Base-by-base conservation (phyloP, 1,284 basidiomycete genomes). In the Meira nashicola region DNA sequence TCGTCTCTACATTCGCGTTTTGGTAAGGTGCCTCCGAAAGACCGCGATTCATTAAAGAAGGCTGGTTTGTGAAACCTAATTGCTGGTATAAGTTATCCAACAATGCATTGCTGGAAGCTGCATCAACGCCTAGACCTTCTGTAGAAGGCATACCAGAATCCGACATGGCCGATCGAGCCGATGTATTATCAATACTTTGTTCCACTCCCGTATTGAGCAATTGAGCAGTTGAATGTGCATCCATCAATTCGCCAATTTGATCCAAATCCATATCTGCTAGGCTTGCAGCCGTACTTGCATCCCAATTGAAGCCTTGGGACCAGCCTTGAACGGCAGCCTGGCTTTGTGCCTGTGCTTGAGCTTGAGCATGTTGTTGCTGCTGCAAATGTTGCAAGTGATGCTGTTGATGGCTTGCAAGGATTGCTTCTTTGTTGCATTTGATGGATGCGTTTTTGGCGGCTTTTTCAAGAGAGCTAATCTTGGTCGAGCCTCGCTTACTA, bases 1-100 rank as follows among this genome's bases (percentile, higher is more conserved):
- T 33, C 8, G 28, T 33, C 28, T 33, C 28, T 33, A 33, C 28
- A 8, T 33, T 33, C 6, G 56, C 33, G 33, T 60, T 50, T 37
- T 60, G 59, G 40, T 69, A 63, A 10, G 65, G 57, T 19, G 14
- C 39, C 9, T 51, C 39, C 59, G 50, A 64, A 51, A 28, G 64
- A 64, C 11, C 66, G 17, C 43, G 59, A 43, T 21, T 25, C 37
- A 38, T 43, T 15, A 37, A 57, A 60, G 12, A 23, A 25, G 15
- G 6, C 7, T 39, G 12, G 5, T 17, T 19, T 33, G 50, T 25
- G n/a, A 48, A 21, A 12, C 17, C 46, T 5, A 48, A 17, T 14
- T 41, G 38, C 38, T 55, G 54, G 23, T 40, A 48, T 7, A 40
- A 60, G 7, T 66, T 58, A 1, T 64, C 63, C n/a, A 63, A 62